phyloP scores from a whole-genome alignment of 1,284 basidiomycete genomes.

The Cutaneotrichosporon cyanovorans region DNA sequence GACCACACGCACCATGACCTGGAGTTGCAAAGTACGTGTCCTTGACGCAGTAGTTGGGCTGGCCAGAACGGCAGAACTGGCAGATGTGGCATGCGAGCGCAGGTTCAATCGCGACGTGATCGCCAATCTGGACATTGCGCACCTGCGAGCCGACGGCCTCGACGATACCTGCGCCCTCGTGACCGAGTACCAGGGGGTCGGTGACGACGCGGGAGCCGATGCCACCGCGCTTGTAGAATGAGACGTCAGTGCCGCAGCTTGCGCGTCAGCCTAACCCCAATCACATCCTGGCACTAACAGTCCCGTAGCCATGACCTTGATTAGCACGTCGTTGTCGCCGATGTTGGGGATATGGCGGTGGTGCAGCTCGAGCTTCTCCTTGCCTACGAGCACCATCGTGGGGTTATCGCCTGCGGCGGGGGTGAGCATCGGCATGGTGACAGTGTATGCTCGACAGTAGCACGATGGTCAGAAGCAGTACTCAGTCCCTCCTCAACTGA shows the following conservation, averaged over 20 bases:
- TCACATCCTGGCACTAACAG: conserved; percentile 9
- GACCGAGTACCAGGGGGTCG: conserved; percentile 38
- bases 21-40: conserved; percentile 23
- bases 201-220: conserved; percentile 40
- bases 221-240: conserved; percentile 24
- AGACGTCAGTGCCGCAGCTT: conserved; percentile 15
- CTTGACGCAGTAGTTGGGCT: conserved; percentile 17
- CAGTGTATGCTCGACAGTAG: too few relatives aligned
- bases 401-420: conserved; percentile 3
- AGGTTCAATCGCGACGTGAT: conserved; percentile 44
- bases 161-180: conserved; percentile 41
- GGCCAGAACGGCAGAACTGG: conserved; percentile 29
- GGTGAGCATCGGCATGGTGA: not conserved
- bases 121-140: conserved; percentile 26
- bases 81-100: conserved; percentile 41
- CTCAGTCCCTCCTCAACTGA: too few relatives aligned
- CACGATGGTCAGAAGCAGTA: too few relatives aligned
- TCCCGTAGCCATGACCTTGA: conserved; percentile 25
- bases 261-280: not conserved
- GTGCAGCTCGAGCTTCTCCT: conserved; percentile 14
- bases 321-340: conserved; percentile 15
- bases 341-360: conserved; percentile 15
- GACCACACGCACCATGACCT: conserved; percentile 2
- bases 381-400: conserved; percentile 11
- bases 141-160: conserved; percentile 22